A percentile compares a stretch with the other conserved stretches of the same genome.
phyloP scores from a whole-genome alignment of 352 stramenopile species.

The Phytophthora hibernalis region DNA sequence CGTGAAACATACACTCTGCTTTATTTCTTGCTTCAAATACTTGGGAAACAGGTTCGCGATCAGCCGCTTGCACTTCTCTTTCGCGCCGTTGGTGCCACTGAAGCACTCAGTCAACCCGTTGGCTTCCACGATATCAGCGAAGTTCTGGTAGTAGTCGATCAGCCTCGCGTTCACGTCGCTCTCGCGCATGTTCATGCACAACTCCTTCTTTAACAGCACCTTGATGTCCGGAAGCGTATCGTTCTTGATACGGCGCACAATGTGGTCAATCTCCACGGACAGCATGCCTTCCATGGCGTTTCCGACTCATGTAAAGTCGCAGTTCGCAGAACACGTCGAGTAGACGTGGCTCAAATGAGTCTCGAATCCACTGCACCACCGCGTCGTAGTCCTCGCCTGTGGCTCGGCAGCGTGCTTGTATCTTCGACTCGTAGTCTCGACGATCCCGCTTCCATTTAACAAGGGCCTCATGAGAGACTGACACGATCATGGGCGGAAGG shows the following conservation, averaged over 20 bases:
- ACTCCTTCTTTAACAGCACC: neutral
- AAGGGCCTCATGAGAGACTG: neutral
- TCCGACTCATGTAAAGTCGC: neutral
- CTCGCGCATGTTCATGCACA: constrained; percentile 11
- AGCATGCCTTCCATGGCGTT: neutral
- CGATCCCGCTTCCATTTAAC: neutral
- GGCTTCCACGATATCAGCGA: neutral
- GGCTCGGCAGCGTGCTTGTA: neutral
- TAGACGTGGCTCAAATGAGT: neutral
- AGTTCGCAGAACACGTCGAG: neutral
- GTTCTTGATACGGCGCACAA: neutral
- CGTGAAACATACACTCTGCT: constrained; percentile 4
- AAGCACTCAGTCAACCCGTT: constrained; percentile 12
- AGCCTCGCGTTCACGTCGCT: constrained; percentile 16
- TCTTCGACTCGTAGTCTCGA: neutral
- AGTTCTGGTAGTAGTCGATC: constrained; percentile 16
- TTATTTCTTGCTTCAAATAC: constrained; percentile 4
- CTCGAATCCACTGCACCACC: neutral
- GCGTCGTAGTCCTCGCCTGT: neutral
- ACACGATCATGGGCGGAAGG: neutral
- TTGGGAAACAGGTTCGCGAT: constrained; percentile 3
- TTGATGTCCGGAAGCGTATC: neutral
- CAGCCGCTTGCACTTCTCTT: constrained; percentile 13
- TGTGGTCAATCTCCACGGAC: neutral
- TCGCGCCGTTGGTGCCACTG: neutral